A percentile compares a stretch with the other conserved stretches of the same genome.
Evolutionary conservation across 1,284 basidiomycete genomes (phyloP).

Genomic region (Psilocybe mexicana): DNA sequence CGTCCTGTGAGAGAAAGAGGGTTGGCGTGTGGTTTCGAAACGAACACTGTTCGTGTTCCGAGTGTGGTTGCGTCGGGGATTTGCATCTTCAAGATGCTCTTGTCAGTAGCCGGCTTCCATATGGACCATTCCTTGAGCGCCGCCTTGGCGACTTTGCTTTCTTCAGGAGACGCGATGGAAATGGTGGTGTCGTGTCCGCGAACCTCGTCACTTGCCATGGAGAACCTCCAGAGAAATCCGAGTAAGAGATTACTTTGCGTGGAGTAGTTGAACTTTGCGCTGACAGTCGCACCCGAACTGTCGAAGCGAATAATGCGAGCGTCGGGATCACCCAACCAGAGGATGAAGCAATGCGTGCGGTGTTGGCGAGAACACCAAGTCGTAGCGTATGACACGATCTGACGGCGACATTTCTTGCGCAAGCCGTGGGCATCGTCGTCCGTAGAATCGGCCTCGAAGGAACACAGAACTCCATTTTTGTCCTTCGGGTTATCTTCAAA

Average conservation of each 20-base stretch:
- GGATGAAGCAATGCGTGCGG: conserved; percentile 20
- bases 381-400: neutral
- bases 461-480: neutral
- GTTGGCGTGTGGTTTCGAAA: neutral
- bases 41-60: neutral
- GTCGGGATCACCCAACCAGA: conserved; percentile 23
- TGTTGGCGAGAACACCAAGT: neutral
- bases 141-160: neutral
- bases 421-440: neutral
- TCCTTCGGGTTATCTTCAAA: conserved; percentile 11
- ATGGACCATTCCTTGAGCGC: neutral
- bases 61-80: neutral
- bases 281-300: conserved; percentile 29
- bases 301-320: conserved; percentile 32
- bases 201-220: conserved; percentile 9
- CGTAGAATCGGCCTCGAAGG: neutral
- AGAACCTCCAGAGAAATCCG: conserved; percentile 29
- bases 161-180: conserved; percentile 4
- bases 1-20: neutral
- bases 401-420: neutral
- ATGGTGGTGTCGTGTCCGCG: conserved; percentile 27
- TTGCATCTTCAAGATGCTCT: conserved; percentile 3
- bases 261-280: conserved; percentile 26
- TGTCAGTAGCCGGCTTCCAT: neutral
- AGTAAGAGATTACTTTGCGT: conserved; percentile 16